Evolutionary conservation across 176 grass and related monocot genomes (phyloP).

Genomic region (Panicum miliaceum): DNA sequence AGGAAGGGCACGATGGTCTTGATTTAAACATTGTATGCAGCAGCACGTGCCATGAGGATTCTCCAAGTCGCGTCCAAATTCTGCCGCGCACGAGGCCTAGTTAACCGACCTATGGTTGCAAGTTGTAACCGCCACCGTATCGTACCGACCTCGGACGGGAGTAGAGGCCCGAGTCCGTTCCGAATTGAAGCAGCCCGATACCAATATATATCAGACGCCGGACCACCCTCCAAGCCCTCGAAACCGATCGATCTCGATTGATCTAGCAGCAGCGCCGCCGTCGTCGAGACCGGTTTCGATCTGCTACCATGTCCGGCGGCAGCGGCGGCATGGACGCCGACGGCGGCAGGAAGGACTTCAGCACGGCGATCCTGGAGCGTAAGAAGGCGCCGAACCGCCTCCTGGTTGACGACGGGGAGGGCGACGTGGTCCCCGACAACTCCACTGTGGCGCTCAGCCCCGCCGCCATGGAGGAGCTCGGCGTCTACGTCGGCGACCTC

Average conservation of each 20-base stretch:
- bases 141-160: too few species aligned
- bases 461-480: constrained; percentile 32
- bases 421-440: constrained; percentile 36
- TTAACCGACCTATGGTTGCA: too few species aligned
- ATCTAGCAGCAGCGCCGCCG: neutral
- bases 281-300: neutral
- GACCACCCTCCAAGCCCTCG: too few species aligned
- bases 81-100: too few species aligned
- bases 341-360: constrained; percentile 33
- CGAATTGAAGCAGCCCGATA: too few species aligned
- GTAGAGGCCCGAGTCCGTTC: too few species aligned
- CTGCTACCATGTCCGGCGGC: neutral
- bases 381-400: constrained; percentile 55
- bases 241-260: neutral
- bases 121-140: too few species aligned
- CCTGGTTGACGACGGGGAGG: constrained; percentile 52
- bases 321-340: neutral
- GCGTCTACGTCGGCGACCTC: constrained; percentile 30
- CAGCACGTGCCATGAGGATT: too few species aligned
- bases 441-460: constrained; percentile 38
- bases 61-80: too few species aligned
- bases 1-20: too few species aligned
- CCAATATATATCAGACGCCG: too few species aligned
- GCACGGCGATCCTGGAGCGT: constrained; percentile 50
- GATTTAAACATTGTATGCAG: too few species aligned